Evolutionary conservation across 1,284 basidiomycete species (phyloP).

Genomic region (Ustilago xerochloae): DNA sequence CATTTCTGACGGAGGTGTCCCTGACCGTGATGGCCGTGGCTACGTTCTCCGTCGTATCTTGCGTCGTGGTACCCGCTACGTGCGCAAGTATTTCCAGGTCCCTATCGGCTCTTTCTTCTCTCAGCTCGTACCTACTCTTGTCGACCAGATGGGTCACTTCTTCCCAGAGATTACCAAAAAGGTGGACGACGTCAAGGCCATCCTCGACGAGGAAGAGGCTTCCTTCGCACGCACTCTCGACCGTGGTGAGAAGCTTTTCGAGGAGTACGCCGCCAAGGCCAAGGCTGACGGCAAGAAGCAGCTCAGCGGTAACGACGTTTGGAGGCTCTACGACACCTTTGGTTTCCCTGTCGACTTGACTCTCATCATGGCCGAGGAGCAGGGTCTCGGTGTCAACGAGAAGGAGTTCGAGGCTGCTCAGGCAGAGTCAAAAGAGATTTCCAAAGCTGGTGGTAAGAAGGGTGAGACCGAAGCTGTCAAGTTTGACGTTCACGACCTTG

Average conservation of each 20-base stretch:
- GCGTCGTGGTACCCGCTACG: conserved; percentile 90
- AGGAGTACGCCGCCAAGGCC: conserved; percentile 83
- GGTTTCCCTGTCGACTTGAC: conserved; percentile 98
- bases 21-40: conserved; percentile 93
- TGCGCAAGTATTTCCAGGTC: conserved; percentile 92
- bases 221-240: conserved; percentile 96
- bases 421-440: conserved; percentile 87
- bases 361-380: conserved; percentile 95
- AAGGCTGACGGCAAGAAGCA: conserved; percentile 76
- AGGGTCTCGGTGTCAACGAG: conserved; percentile 85
- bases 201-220: conserved; percentile 95
- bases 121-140: conserved; percentile 85
- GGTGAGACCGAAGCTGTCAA: conserved; percentile 76
- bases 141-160: conserved; percentile 86
- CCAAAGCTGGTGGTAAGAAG: conserved; percentile 81
- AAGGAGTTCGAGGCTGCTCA: conserved; percentile 90
- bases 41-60: conserved; percentile 94
- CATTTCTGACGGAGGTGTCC: conserved; percentile 93
- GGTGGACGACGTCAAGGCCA: conserved; percentile 87
- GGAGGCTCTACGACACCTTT: conserved; percentile 97
- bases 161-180: conserved; percentile 95
- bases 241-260: conserved; percentile 95
- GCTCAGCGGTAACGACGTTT: conserved; percentile 90
- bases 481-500: conserved; percentile 95
- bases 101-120: conserved; percentile 97